phyloP scores from a whole-genome alignment of 2,329 filamentous ascomycete genomes.

The Fusarium liriodendri region DNA sequence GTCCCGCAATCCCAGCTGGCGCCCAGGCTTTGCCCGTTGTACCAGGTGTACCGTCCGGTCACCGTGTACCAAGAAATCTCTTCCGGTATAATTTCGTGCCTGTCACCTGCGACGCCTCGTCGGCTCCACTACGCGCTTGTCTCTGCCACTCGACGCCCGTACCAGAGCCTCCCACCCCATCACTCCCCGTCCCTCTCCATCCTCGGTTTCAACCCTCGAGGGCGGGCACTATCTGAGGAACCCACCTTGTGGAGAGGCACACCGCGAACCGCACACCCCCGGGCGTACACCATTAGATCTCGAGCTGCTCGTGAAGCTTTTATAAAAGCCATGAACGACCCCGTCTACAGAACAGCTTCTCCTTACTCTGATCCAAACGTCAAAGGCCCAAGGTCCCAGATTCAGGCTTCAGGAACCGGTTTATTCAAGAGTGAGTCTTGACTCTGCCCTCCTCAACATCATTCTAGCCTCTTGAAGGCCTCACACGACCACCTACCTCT shows the following conservation, averaged over 20 bases:
- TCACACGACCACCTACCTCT: slow-evolving; percentile 22
- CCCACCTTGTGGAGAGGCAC: slow-evolving; percentile 41
- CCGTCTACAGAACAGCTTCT: slow-evolving; percentile 52
- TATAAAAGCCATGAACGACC: slow-evolving; percentile 56
- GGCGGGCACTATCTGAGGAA: slow-evolving; percentile 43
- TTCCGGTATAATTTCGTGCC: slow-evolving; percentile 53
- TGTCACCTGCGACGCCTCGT: slow-evolving; percentile 45
- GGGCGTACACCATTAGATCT: slow-evolving; percentile 37
- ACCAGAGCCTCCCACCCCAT: slow-evolving; percentile 32
- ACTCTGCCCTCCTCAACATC: slow-evolving; percentile 10
- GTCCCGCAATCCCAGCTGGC: slow-evolving; percentile 39
- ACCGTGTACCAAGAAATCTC: slow-evolving; percentile 43
- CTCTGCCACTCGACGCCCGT: slow-evolving; percentile 32
- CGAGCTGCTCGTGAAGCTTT: slow-evolving; percentile 46
- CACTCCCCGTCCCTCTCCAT: slow-evolving; percentile 39
- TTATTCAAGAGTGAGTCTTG: slow-evolving; percentile 56
- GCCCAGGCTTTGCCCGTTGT: slow-evolving; percentile 30
- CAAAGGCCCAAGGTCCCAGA: slow-evolving; percentile 54
- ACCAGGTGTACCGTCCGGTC: slow-evolving; percentile 36
- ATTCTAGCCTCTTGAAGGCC: slow-evolving; percentile 14
- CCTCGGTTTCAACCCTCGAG: slow-evolving; percentile 43
- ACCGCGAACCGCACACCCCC: slow-evolving; percentile 40
- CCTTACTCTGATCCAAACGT: slow-evolving; percentile 53
- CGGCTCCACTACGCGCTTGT: slow-evolving; percentile 45
- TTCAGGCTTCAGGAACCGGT: slow-evolving; percentile 51